Conservation (phyloP, 352 stramenopile genomes). For the Globisporangium mamillatum region DNA sequence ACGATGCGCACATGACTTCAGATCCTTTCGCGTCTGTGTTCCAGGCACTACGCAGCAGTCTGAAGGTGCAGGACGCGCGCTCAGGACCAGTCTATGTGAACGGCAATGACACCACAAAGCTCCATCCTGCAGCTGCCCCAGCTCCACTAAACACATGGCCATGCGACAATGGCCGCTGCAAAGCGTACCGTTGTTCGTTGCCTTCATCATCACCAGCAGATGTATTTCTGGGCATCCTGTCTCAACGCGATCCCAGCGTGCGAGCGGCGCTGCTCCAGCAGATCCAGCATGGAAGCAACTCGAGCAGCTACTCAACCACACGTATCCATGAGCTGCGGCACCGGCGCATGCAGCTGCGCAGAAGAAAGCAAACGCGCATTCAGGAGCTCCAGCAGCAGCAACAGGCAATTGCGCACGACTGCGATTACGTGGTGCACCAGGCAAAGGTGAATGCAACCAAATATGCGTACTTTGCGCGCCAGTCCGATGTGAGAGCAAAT, state of each 20-base stretch:
- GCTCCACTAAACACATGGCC: conserved; percentile 7
- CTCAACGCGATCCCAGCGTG: background rate
- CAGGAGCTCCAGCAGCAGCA: conserved; percentile 14
- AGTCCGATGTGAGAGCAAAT: conserved; percentile 1
- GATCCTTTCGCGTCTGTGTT: conserved; percentile 12
- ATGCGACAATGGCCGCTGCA: background rate
- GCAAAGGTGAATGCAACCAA: background rate
- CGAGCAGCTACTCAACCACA: background rate
- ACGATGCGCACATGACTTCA: background rate
- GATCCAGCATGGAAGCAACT: background rate
- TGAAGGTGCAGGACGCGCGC: conserved; percentile 8
- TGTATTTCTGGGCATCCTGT: background rate
- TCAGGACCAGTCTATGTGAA: background rate
- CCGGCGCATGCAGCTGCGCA: background rate
- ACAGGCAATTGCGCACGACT: conserved; percentile 10
- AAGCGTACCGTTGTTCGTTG: background rate
- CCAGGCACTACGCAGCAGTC: conserved; percentile 11
- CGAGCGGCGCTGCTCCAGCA: background rate
- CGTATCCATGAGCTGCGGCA: conserved; percentile 11
- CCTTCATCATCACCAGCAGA: background rate
- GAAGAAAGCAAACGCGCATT: background rate
- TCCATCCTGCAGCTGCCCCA: background rate
- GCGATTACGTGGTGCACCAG: conserved; percentile 3
- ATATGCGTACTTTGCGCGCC: conserved; percentile 11
- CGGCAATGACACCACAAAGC: background rate